Evolutionary conservation across 306 rosid species (phyloP).

Genomic region (Calophaca sinica): DNA sequence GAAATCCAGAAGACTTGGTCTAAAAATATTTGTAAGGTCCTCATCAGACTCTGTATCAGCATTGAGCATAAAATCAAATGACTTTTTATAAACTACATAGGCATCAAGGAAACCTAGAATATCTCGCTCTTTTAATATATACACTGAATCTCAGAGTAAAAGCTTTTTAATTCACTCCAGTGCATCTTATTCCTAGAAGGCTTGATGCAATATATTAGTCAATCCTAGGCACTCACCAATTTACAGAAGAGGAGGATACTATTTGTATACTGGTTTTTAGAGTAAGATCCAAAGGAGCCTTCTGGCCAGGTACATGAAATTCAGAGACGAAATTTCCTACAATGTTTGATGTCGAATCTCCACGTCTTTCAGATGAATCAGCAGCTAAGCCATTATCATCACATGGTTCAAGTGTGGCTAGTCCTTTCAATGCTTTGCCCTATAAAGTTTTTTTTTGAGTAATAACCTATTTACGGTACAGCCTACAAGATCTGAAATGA

Average conservation of each 20-base stretch:
- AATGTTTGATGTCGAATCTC: slow-evolving; percentile 51
- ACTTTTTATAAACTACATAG: slow-evolving; percentile 8
- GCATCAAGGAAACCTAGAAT: slow-evolving; percentile 9
- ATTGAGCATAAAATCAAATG: slow-evolving; percentile 19
- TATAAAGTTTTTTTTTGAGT: slow-evolving; percentile 38
- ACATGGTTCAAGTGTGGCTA: slow-evolving; percentile 56
- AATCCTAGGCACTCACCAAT: slow-evolving; percentile 63
- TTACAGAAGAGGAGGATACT: slow-evolving; percentile 63
- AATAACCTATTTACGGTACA: slow-evolving; percentile 21
- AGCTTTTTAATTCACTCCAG: slow-evolving; percentile 20
- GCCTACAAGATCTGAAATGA: slow-evolving; percentile 11
- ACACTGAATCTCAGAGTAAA: slow-evolving; percentile 21
- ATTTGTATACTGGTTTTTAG: slow-evolving; percentile 80
- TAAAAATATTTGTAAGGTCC: slow-evolving; percentile 16
- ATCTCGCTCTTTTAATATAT: slow-evolving; percentile 6
- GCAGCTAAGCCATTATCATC: slow-evolving; percentile 52
- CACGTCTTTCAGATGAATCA: slow-evolving; percentile 52
- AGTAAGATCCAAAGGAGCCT: slow-evolving; percentile 91
- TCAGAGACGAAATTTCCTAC: slow-evolving; percentile 57
- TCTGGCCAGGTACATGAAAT: slow-evolving; percentile 63
- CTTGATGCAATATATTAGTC: slow-evolving; percentile 16
- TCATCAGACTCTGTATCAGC: slow-evolving; percentile 20
- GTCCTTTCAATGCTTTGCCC: slow-evolving; percentile 91
- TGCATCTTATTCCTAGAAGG: slow-evolving; percentile 29
- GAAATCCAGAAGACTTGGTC: slow-evolving; percentile 7